Evolutionary conservation across 495 filamentous ascomycete species (phyloP).

Genomic region (Rostrohypoxylon terebratum): DNA sequence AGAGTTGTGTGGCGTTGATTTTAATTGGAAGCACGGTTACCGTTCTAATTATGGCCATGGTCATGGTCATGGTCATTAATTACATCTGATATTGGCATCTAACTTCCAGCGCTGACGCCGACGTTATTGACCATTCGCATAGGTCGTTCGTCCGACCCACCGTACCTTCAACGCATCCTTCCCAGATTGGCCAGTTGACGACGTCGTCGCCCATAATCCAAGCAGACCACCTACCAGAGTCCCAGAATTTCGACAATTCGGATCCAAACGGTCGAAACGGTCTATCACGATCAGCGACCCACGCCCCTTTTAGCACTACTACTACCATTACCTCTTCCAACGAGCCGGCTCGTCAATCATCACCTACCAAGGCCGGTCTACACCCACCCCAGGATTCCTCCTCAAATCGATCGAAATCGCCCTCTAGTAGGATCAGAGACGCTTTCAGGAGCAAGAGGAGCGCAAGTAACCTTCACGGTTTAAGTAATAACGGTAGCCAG

Average conservation of each 20-base stretch:
- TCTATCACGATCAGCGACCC: slow-evolving; percentile 45
- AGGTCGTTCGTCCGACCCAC: slow-evolving; percentile 56
- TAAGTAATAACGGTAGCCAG: slow-evolving; percentile 35
- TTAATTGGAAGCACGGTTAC: background rate
- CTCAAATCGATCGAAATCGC: slow-evolving; percentile 58
- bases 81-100: slow-evolving; percentile 8
- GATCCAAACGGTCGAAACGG: slow-evolving; percentile 43
- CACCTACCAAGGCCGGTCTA: slow-evolving; percentile 50
- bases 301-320: slow-evolving; percentile 27
- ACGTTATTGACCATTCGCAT: slow-evolving; percentile 28
- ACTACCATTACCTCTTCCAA: slow-evolving; percentile 27
- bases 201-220: slow-evolving; percentile 84
- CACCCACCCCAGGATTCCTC: slow-evolving; percentile 51
- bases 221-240: slow-evolving; percentile 59
- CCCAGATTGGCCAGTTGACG: slow-evolving; percentile 83
- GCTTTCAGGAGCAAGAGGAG: slow-evolving; percentile 58
- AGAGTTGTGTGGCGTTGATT: slow-evolving; percentile 23
- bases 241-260: slow-evolving; percentile 46
- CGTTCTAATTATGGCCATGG: background rate
- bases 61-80: slow-evolving; percentile 32
- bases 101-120: slow-evolving; percentile 19
- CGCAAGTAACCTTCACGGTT: slow-evolving; percentile 22
- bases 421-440: slow-evolving; percentile 59
- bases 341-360: slow-evolving; percentile 42
- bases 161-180: slow-evolving; percentile 73